These are phyloP conservation scores for Amanita phalloides DNA, from an alignment of 768 basidiomycete species.

Conservation along the genomic window DNA sequence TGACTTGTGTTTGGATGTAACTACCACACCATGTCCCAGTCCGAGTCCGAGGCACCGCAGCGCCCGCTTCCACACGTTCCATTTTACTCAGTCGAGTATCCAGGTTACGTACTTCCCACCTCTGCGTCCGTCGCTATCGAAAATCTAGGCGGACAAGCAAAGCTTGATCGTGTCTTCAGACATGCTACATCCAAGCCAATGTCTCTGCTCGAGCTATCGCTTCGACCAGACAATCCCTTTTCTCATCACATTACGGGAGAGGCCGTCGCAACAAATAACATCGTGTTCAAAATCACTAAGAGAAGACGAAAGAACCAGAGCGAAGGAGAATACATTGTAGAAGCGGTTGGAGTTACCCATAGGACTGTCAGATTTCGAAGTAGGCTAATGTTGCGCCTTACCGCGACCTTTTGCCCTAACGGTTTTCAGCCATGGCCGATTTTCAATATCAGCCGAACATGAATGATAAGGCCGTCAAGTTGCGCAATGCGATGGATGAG, in stretches of 20 bases:
- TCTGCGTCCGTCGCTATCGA: slow-evolving; percentile 55
- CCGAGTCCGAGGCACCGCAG: slow-evolving; percentile 18
- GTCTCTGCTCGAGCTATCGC: slow-evolving; percentile 62
- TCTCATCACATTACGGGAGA: slow-evolving; percentile 82
- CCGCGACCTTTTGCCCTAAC: not conserved
- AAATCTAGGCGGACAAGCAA: slow-evolving; percentile 58
- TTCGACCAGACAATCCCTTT: slow-evolving; percentile 67
- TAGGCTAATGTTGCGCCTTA: slow-evolving; percentile 26
- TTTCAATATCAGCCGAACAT: slow-evolving; percentile 78
- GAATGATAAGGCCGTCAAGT: slow-evolving; percentile 55
- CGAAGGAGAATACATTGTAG: slow-evolving; percentile 60
- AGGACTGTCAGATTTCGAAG: slow-evolving; percentile 88
- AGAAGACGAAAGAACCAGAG: slow-evolving; percentile 40
- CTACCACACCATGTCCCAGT: not conserved
- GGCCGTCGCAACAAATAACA: slow-evolving; percentile 62
- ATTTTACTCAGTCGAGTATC: slow-evolving; percentile 84
- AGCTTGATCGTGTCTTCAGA: slow-evolving; percentile 70
- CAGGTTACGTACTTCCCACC: slow-evolving; percentile 62
- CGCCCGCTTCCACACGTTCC: slow-evolving; percentile 41
- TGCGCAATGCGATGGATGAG: slow-evolving; percentile 64
- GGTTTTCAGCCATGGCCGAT: slow-evolving; percentile 74
- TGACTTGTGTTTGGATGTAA: no score
- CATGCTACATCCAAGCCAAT: slow-evolving; percentile 53
- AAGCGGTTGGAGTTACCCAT: slow-evolving; percentile 63
- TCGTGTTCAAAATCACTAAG: slow-evolving; percentile 80